Base-by-base conservation (phyloP, 257 asterid genomes). In the Scutellaria baicalensis region DNA sequence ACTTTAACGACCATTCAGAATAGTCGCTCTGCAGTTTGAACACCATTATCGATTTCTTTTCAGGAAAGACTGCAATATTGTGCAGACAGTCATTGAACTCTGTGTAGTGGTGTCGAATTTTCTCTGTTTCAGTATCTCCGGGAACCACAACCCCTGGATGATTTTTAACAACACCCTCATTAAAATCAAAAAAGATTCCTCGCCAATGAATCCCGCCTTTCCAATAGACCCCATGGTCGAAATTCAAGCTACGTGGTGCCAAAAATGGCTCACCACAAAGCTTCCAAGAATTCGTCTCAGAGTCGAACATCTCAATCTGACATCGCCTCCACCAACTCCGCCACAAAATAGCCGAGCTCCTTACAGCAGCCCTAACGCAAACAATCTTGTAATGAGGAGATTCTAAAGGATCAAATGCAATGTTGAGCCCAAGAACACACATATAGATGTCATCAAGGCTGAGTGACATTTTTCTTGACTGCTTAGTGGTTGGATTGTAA, bases 401-500 rank as follows among this genome's bases (percentile, higher is more conserved):
- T 31, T 64, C 23, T 5, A 7, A 8, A 17, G 82, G 83, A 62
- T 82, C 83, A 9, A 55, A 75, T 7, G 43, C 80, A 11, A 82
- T 14, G 71, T 76, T 78, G 12, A 82, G 71, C 70, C 82, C 79
- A 18, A 60, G 6, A 10, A 81, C 66, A 33, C 43, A 44, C 8
- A 27, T 45, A 52, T 35, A 68, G 31, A 1, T 35, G 16, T 42
- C 42, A n/a, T 75, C 18, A 12, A 1, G 14, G 9, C 40, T 27
- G 5, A 81, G 73, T 8, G 9, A 14, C 49, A 78, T 65, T 56
- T 35, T 73, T 54, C 70, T 70, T 7, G 78, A 78, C 35, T 65
- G 68, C 74, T 50, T 68, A 1, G 86, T 78, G 61, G 80, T 49
- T 27, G 83, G 83, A 69, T 78, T 78, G 79, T 75, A 82, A 9